phyloP scores from a whole-genome alignment of 306 rosid species.

The Rubus idaeus region DNA sequence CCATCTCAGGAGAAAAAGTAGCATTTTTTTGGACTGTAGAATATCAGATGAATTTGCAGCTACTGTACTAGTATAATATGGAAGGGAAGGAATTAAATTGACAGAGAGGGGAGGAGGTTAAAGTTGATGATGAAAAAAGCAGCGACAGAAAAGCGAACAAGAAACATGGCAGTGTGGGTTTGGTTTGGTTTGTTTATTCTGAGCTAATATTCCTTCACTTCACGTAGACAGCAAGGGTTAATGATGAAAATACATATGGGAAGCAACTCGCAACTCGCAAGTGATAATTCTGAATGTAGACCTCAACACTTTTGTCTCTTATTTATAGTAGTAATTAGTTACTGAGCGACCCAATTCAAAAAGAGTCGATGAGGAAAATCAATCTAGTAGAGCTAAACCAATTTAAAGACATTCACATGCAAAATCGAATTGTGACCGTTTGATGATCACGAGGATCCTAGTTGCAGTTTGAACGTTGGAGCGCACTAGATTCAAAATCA shows the following conservation, averaged over 20 bases:
- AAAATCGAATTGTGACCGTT: slow-evolving; percentile 70
- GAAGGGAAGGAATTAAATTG: slow-evolving; percentile 14
- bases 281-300: slow-evolving; percentile 11
- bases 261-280: too few relatives aligned
- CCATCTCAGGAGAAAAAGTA: slow-evolving; percentile 42
- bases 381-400: neutral
- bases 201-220: slow-evolving; percentile 28
- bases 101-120: slow-evolving; percentile 1
- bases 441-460: slow-evolving; percentile 89
- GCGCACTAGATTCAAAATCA: slow-evolving; percentile 89
- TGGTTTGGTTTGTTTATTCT: slow-evolving; percentile 16
- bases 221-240: slow-evolving; percentile 77
- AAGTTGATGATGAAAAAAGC: neutral
- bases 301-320: slow-evolving; percentile 27
- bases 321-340: slow-evolving; percentile 47
- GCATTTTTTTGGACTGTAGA: slow-evolving; percentile 51
- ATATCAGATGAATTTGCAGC: slow-evolving; percentile 7
- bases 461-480: slow-evolving; percentile 75
- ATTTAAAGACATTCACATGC: slow-evolving; percentile 77
- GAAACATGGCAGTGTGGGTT: neutral
- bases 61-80: too few relatives aligned
- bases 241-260: slow-evolving; percentile 47
- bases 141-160: neutral
- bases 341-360: neutral
- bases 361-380: slow-evolving; percentile 16